These are phyloP conservation scores for Tuber indicum DNA, from an alignment of 495 filamentous ascomycete species.

Conservation along the genomic window DNA sequence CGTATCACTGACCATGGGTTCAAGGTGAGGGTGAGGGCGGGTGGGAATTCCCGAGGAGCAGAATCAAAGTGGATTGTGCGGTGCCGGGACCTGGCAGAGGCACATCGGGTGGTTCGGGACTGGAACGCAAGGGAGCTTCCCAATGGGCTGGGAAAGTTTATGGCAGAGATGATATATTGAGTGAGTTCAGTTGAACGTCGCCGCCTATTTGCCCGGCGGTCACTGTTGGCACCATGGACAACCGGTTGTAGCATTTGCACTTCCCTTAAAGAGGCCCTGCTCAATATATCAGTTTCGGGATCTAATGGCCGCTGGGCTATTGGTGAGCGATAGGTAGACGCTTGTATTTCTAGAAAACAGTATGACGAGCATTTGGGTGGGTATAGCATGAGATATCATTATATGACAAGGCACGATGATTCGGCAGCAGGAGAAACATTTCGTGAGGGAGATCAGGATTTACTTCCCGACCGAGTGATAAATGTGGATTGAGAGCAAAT, in stretches of 20 bases:
- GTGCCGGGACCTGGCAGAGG: slow-evolving; percentile 34
- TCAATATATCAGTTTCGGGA: neutral
- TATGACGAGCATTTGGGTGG: neutral
- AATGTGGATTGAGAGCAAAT: slow-evolving; percentile 1
- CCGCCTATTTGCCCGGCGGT: neutral
- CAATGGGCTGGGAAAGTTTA: slow-evolving; percentile 28
- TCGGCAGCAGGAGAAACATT: neutral
- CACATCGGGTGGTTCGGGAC: slow-evolving; percentile 29
- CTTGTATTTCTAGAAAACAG: neutral
- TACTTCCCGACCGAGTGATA: neutral
- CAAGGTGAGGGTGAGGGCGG: slow-evolving; percentile 31
- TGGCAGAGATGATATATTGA: slow-evolving; percentile 39
- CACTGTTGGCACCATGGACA: neutral
- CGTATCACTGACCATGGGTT: slow-evolving; percentile 17
- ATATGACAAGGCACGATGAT: neutral
- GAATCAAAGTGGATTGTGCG: slow-evolving; percentile 39
- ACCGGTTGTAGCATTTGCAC: neutral
- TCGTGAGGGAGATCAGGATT: neutral
- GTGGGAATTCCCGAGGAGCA: slow-evolving; percentile 23
- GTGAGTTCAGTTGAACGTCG: neutral
- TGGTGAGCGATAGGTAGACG: neutral
- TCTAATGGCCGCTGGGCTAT: neutral
- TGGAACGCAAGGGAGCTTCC: slow-evolving; percentile 28
- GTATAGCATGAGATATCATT: neutral
- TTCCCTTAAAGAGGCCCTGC: neutral